These are phyloP conservation scores for Geotrichum siamense DNA, from an alignment of 1,139 yeast species.

Conservation along the genomic window DNA sequence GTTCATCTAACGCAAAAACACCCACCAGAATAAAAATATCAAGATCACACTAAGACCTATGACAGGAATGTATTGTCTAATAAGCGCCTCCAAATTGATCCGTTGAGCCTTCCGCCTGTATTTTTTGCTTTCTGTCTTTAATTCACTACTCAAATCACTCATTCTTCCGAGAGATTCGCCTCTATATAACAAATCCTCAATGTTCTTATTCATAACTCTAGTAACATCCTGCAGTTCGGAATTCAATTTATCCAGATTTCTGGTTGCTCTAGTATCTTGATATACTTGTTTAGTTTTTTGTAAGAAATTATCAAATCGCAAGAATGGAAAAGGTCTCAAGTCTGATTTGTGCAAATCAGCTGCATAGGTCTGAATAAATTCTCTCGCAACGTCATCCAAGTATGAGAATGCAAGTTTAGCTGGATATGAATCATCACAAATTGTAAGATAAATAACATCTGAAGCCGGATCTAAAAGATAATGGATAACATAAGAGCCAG, in stretches of 20 bases:
- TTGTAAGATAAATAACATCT: conserved; percentile 61
- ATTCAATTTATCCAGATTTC: conserved; percentile 77
- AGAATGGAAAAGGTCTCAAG: conserved; percentile 83
- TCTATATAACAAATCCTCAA: conserved; percentile 86
- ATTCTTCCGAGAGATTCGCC: conserved; percentile 90
- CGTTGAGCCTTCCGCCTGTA: conserved; percentile 85
- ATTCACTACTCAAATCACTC: conserved; percentile 78
- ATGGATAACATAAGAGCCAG: conserved; percentile 69
- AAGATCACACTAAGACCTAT: conserved; percentile 64
- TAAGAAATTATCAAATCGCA: conserved; percentile 75
- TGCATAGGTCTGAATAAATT: conserved; percentile 75
- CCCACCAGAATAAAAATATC: conserved; percentile 78
- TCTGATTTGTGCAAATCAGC: conserved; percentile 45
- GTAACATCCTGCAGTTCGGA: conserved; percentile 89
- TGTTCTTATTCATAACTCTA: conserved; percentile 90
- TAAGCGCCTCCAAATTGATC: conserved; percentile 81
- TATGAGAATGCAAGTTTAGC: conserved; percentile 85
- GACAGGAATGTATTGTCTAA: conserved; percentile 84
- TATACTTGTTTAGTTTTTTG: conserved; percentile 82
- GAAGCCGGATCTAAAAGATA: conserved; percentile 52
- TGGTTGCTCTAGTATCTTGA: conserved; percentile 86
- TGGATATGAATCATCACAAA: conserved; percentile 74
- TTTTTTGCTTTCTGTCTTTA: conserved; percentile 77
- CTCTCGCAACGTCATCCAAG: conserved; percentile 71
- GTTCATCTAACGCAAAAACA: conserved; percentile 44